phyloP scores from a whole-genome alignment of 495 filamentous ascomycete genomes.

The Penicillium paxilli region DNA sequence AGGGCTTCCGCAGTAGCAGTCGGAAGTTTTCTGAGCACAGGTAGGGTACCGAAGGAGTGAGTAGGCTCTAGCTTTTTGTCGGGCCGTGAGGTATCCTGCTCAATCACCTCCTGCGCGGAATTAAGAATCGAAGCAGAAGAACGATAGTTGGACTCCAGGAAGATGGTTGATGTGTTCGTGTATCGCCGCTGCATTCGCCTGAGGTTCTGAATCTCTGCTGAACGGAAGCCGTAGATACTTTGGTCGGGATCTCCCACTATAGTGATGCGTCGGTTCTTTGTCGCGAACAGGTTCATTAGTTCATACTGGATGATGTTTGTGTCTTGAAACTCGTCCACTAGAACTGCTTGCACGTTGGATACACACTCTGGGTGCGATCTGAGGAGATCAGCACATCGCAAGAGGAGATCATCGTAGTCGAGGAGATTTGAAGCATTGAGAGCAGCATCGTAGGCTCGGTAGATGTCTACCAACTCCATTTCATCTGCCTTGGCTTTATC shows the following conservation, averaged over 20 bases:
- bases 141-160: slow-evolving; percentile 94
- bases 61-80: slow-evolving; percentile 77
- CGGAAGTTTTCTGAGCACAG: slow-evolving; percentile 78
- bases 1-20: slow-evolving; percentile 72
- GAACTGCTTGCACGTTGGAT: slow-evolving; percentile 83
- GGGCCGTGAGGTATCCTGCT: slow-evolving; percentile 83
- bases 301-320: slow-evolving; percentile 96
- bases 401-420: slow-evolving; percentile 93
- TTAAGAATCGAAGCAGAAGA: slow-evolving; percentile 88
- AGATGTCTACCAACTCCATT: slow-evolving; percentile 75
- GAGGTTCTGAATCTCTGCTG: slow-evolving; percentile 91
- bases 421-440: slow-evolving; percentile 77
- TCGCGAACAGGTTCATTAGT: slow-evolving; percentile 86
- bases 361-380: slow-evolving; percentile 79
- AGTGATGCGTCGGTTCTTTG: slow-evolving; percentile 71
- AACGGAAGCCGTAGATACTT: slow-evolving; percentile 98
- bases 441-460: slow-evolving; percentile 74
- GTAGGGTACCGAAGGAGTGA: slow-evolving; percentile 76
- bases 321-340: slow-evolving; percentile 98
- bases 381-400: slow-evolving; percentile 82
- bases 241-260: slow-evolving; percentile 98
- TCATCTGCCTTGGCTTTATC: slow-evolving; percentile 50
- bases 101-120: slow-evolving; percentile 80
- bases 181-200: slow-evolving; percentile 74
- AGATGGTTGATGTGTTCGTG: slow-evolving; percentile 73